Conservation (phyloP, 495 filamentous ascomycete genomes). For the Penicillium cataractarum region DNA sequence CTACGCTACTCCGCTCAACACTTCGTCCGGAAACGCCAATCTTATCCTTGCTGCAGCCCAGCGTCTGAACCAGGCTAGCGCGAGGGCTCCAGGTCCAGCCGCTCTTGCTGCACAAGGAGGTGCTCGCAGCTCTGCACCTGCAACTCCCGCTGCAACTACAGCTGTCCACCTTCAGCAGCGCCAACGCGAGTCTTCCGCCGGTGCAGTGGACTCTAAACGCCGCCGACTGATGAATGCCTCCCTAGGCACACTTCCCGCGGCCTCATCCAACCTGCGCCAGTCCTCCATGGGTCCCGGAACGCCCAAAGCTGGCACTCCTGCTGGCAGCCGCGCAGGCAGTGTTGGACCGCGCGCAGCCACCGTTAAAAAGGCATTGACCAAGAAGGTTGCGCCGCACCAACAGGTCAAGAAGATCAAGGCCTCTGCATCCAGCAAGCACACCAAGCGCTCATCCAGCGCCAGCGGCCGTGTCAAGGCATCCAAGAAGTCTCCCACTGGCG, state of each 20-base stretch:
- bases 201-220: slow-evolving; percentile 71
- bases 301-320: slow-evolving; percentile 75
- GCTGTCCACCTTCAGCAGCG: slow-evolving; percentile 60
- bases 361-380: slow-evolving; percentile 58
- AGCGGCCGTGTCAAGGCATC: slow-evolving; percentile 46
- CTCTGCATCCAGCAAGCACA: slow-evolving; percentile 52
- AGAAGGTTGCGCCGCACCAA: slow-evolving; percentile 70
- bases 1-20: slow-evolving; percentile 46
- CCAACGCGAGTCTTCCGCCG: slow-evolving; percentile 76
- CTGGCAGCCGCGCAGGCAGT: slow-evolving; percentile 67
- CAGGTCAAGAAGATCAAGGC: slow-evolving; percentile 58
- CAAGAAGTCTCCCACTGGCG: slow-evolving; percentile 64
- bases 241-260: slow-evolving; percentile 64
- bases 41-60: slow-evolving; percentile 48
- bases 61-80: slow-evolving; percentile 48
- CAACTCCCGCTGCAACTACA: slow-evolving; percentile 65
- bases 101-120: slow-evolving; percentile 33
- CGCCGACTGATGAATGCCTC: slow-evolving; percentile 71
- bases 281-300: slow-evolving; percentile 83
- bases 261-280: slow-evolving; percentile 78
- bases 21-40: slow-evolving; percentile 48
- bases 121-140: slow-evolving; percentile 60
- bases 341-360: slow-evolving; percentile 60
- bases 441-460: slow-evolving; percentile 56
- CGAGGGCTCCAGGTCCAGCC: slow-evolving; percentile 27